Evolutionary conservation across 352 stramenopile genomes (phyloP).

Genomic region (Nothophytophthora sp.): DNA sequence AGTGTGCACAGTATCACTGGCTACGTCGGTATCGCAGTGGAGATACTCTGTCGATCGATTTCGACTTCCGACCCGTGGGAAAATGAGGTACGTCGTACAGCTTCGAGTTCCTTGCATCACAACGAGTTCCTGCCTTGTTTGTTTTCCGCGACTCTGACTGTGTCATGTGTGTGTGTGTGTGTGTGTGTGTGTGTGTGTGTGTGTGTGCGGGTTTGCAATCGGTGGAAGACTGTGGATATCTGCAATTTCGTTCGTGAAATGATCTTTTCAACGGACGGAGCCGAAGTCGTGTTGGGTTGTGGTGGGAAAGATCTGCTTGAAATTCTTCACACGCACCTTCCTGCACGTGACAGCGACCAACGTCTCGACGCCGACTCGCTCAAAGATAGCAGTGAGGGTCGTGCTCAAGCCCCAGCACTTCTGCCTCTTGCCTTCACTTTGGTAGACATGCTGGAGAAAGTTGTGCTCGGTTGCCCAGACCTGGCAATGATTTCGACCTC

Average conservation of each 20-base stretch:
- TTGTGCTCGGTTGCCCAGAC: constrained; percentile 20
- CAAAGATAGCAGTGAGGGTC: neutral
- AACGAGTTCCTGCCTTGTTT: neutral
- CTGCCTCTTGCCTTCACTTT: constrained; percentile 15
- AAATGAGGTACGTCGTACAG: constrained; percentile 23
- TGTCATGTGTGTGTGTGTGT: neutral
- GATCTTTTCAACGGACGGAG: constrained; percentile 45
- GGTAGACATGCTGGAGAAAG: constrained; percentile 30
- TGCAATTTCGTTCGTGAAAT: constrained; percentile 69
- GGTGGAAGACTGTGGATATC: constrained; percentile 46
- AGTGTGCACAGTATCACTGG: constrained; percentile 50
- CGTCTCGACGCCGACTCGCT: neutral
- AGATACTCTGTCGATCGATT: constrained; percentile 37
- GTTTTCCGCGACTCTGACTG: neutral
- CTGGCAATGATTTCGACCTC: neutral
- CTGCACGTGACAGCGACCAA: neutral
- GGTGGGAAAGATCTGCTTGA: constrained; percentile 46
- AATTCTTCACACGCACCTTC: constrained; percentile 19
- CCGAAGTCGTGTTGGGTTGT: constrained; percentile 47
- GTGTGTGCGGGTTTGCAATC: too few relatives aligned
- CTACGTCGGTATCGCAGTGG: constrained; percentile 63
- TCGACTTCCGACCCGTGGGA: constrained; percentile 10
- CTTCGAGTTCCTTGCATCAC: too few relatives aligned
- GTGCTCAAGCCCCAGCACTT: neutral
- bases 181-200: too few relatives aligned